A percentile compares a stretch with the other conserved stretches of the same genome.
Conservation (phyloP, 148 eudicot genomes). For the Oxyria digyna region DNA sequence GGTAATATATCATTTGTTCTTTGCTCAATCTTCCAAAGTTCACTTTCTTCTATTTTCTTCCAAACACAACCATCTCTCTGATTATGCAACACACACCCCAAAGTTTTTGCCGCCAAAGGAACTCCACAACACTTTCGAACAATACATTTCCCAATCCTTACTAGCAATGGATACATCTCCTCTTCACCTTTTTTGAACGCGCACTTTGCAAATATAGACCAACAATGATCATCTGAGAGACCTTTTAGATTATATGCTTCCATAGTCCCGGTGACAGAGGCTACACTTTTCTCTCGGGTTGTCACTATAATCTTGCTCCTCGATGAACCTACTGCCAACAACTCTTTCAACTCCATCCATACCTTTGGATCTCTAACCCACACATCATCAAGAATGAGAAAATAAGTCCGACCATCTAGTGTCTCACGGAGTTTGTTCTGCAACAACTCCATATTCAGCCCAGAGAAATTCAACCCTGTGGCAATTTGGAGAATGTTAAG, state of each 20-base stretch:
- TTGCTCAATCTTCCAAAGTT: neutral
- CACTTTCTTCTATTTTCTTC: neutral
- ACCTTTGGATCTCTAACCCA: neutral
- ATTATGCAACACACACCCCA: slow-evolving; percentile 14
- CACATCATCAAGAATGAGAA: neutral
- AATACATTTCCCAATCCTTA: slow-evolving; percentile 12
- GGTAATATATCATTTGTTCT: slow-evolving; percentile 6
- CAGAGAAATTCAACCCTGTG: neutral
- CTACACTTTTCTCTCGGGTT: slow-evolving; percentile 12
- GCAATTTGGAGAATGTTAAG: neutral
- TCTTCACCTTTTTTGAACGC: slow-evolving; percentile 5
- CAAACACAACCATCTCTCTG: slow-evolving; percentile 7
- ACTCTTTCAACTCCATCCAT: neutral
- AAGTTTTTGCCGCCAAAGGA: slow-evolving; percentile 21
- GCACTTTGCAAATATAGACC: slow-evolving; percentile 12
- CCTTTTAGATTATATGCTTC: neutral
- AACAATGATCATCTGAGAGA: slow-evolving; percentile 6
- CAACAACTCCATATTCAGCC: neutral
- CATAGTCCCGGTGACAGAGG: neutral
- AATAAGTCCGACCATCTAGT: neutral
- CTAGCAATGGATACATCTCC: neutral
- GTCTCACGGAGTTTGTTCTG: neutral
- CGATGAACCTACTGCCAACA: neutral
- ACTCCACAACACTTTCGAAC: slow-evolving; percentile 10
- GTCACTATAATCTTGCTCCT: slow-evolving; percentile 19